A percentile compares a stretch with the other conserved stretches of the same genome.
Evolutionary conservation across 352 stramenopile genomes (phyloP).

Genomic region (Phytophthora parvispora): DNA sequence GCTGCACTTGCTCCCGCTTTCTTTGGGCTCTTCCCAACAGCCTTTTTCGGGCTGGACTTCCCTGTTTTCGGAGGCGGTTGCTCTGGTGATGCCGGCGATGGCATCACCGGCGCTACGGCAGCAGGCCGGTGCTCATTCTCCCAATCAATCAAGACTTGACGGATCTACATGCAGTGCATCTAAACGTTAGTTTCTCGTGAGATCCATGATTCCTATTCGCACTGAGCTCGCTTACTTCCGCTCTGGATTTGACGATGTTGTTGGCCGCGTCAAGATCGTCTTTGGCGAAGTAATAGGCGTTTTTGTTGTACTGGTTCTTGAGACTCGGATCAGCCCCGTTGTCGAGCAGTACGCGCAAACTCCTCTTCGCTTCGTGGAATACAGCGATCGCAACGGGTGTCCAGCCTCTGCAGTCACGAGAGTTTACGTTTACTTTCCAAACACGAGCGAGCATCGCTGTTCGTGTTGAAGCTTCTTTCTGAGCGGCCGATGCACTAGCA

Average conservation of each 20-base stretch:
- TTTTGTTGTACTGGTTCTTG: constrained; percentile 94
- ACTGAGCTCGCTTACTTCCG: constrained; percentile 50
- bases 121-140: constrained; percentile 60
- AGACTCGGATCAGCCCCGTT: constrained; percentile 85
- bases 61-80: constrained; percentile 12
- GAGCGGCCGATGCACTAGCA: constrained; percentile 23
- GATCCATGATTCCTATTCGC: neutral
- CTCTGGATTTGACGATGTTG: constrained; percentile 82
- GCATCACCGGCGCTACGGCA: constrained; percentile 1
- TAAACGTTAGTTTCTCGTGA: neutral
- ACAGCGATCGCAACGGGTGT: constrained; percentile 87
- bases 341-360: constrained; percentile 74
- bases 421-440: constrained; percentile 78
- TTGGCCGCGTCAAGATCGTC: constrained; percentile 89
- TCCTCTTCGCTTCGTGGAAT: constrained; percentile 89
- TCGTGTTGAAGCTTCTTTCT: constrained; percentile 37
- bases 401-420: constrained; percentile 88
- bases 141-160: constrained; percentile 75
- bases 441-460: constrained; percentile 53
- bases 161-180: constrained; percentile 46
- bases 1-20: constrained; percentile 12
- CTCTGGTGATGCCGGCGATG: neutral
- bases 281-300: constrained; percentile 90
- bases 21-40: constrained; percentile 15
- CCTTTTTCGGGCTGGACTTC: constrained; percentile 35